Evolutionary conservation across 495 filamentous ascomycete genomes (phyloP), one percentile per base, ranked within the genome.

Genomic region (Neohortaea acidophila): DNA sequence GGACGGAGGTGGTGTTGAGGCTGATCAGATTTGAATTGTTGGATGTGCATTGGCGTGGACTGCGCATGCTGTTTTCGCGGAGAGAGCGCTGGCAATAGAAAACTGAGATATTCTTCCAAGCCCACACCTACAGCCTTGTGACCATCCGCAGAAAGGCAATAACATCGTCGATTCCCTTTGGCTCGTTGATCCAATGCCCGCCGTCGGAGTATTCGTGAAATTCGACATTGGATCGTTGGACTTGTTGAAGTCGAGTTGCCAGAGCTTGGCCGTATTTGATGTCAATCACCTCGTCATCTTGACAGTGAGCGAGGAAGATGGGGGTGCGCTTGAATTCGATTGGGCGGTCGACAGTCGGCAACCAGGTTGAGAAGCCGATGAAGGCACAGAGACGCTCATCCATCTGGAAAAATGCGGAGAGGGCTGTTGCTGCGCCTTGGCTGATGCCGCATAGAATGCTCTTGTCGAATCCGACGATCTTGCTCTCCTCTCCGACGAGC

Each of bases 171-270:
- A 49, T 24, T 3, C 49, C 52, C 18, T 35, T n/a, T 3, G 42
- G 49, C 39, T 55, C 52, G 35, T 49, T 40, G 11, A 52, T n/a
- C 52, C 49, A 52, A 34, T 55, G 52, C 8, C 39, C 49, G 3
- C 46, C 52, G 11, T 49, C 37, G 12, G 29, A 27, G 27, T 46
- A 52, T 3, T 28, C 21, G 19, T 42, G 9, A 38, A 21, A 41
- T 9, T 38, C 34, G 1, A 52, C 49, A n/a, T n/a, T n/a, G 10
- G 17, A 17, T 36, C 43, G 43, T 10, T 46, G 43, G 1, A 52
- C 24, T 11, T 34, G 19, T 21, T 23, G 12, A 28, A 55, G 32
- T 13, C 12, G 13, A 3, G 34, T 34, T 11, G 13, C n/a, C 14
- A 51, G 24, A 5, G n/a, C 29, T 23, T 12, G 12, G 11, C 52